Percentiles rank a stretch among this genome's conserved stretches.
Conservation (phyloP, 768 basidiomycete species). For the Rhodotorula paludigena region DNA sequence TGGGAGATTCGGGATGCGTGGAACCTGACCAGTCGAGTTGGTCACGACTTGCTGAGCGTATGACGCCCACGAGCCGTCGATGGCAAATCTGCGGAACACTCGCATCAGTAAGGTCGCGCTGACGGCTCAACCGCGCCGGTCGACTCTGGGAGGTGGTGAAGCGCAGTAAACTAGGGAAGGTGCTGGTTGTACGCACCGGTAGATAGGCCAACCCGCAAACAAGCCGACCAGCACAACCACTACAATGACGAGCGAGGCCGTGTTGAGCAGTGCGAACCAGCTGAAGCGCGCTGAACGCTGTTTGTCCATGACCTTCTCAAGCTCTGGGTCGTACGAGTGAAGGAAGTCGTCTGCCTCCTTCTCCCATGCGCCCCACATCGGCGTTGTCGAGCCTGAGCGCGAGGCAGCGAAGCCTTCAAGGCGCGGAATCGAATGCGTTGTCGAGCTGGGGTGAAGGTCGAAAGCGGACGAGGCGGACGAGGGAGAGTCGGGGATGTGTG, state of each 20-base stretch:
- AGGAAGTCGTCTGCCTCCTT: constrained; percentile 27
- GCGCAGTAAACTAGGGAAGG: background rate
- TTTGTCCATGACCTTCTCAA: constrained; percentile 19
- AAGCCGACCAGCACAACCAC: constrained; percentile 65
- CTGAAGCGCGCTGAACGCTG: constrained; percentile 7
- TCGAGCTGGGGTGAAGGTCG: background rate
- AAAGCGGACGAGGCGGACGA: constrained; percentile 3
- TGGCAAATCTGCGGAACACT: constrained; percentile 65
- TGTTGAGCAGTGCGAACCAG: constrained; percentile 52
- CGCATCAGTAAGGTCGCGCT: no score
- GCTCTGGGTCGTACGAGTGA: constrained; percentile 11
- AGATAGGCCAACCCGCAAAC: constrained; percentile 87
- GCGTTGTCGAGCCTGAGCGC: background rate
- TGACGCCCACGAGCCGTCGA: constrained; percentile 56
- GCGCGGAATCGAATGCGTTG: constrained; percentile 17
- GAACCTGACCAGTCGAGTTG: constrained; percentile 68
- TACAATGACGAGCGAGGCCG: constrained; percentile 65
- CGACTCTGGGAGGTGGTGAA: constrained; percentile 30
- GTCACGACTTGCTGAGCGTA: constrained; percentile 33
- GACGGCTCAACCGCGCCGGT: no score
- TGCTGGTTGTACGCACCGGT: constrained; percentile 51
- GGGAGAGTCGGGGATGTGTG: background rate
- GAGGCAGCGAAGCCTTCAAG: background rate
- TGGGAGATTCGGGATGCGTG: constrained; percentile 43
- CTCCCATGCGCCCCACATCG: constrained; percentile 6